Conservation (phyloP, 768 basidiomycete species). For the Rhodotorula taiwanensis region DNA sequence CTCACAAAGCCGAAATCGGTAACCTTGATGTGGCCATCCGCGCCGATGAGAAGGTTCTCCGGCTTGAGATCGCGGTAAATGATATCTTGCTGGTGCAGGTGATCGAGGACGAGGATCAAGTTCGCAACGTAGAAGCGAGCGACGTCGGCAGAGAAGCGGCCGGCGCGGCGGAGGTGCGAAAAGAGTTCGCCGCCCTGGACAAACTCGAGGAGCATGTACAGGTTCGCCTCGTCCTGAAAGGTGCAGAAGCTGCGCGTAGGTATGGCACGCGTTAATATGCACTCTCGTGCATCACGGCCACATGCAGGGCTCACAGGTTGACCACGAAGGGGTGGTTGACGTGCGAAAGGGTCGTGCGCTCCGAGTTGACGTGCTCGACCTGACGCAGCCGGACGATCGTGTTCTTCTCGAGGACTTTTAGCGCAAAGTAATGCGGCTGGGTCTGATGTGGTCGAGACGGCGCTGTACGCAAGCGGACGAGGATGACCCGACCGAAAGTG, state of each 20-base stretch:
- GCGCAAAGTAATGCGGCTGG: slow-evolving; percentile 63
- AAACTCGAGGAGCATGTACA: slow-evolving; percentile 85
- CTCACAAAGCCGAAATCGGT: slow-evolving; percentile 84
- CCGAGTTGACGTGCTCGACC: slow-evolving; percentile 95
- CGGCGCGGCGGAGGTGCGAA: slow-evolving; percentile 79
- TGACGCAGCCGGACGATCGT: slow-evolving; percentile 83
- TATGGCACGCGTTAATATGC: not conserved
- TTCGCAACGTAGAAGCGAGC: slow-evolving; percentile 96
- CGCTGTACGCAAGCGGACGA: slow-evolving; percentile 64
- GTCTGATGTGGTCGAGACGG: slow-evolving; percentile 49
- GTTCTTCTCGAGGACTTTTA: slow-evolving; percentile 81
- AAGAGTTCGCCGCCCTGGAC: slow-evolving; percentile 82
- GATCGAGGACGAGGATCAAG: slow-evolving; percentile 88
- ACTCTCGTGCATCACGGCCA: not conserved
- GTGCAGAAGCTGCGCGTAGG: slow-evolving; percentile 47
- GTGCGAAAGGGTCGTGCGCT: slow-evolving; percentile 83
- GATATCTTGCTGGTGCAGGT: slow-evolving; percentile 91
- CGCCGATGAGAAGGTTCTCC: slow-evolving; percentile 93
- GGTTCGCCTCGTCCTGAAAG: slow-evolving; percentile 90
- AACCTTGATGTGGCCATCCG: slow-evolving; percentile 80
- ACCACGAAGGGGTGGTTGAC: slow-evolving; percentile 94
- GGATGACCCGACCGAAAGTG: slow-evolving; percentile 86
- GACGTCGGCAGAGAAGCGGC: slow-evolving; percentile 92
- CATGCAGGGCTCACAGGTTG: slow-evolving; percentile 63
- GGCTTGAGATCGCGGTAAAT: slow-evolving; percentile 98